Evolutionary conservation across 495 filamentous ascomycete species (phyloP), one percentile per base, ranked within the genome.

Genomic region (Tuber microsphaerosporum): DNA sequence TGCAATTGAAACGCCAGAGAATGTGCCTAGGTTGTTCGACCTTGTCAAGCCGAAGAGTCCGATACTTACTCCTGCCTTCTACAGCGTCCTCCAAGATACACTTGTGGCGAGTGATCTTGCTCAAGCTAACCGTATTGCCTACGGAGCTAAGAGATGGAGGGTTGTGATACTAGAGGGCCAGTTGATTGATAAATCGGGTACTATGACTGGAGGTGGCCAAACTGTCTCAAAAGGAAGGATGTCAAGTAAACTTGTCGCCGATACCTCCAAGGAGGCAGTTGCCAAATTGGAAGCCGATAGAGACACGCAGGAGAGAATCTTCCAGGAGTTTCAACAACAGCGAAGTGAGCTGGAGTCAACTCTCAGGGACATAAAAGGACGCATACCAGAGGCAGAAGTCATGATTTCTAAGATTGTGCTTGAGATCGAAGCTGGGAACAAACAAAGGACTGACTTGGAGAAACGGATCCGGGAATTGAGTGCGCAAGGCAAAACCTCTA

Each of bases 121-220:
- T 65, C 94, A 98, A 83, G 95, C 95, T 2, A 97, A 98, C 82
- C 90, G 94, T 37, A 97, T 99, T 76, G 96, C 95, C 37, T 98
- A 97, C 80, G 95, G 95, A 70, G 92, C 91, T 61, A 91, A 88
- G 82, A 87, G 96, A 78, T 98, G 95, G 94, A 89, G 95, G 79
- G 96, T 99, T 3, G 95, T 99, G 39, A 98, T 95, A 0, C 89
- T 97, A 42, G 92, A 94, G 80, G 95, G 95, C 31, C 93, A 97
- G 81, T 88, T 99, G 70, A 97, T 99, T 75, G 95, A 99, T 84
- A 94, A 93, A 79, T 97, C 93, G 2, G 95, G 95, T 85, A 98
- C 95, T 14, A 97, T 99, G 96, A 96, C 92, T 77, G 95, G 95
- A 85, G 95, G 95, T 86, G 95, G 95, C 61, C 93, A 88, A 48